Conservation (phyloP, 129 eudicot species). For the Silybum marianum region DNA sequence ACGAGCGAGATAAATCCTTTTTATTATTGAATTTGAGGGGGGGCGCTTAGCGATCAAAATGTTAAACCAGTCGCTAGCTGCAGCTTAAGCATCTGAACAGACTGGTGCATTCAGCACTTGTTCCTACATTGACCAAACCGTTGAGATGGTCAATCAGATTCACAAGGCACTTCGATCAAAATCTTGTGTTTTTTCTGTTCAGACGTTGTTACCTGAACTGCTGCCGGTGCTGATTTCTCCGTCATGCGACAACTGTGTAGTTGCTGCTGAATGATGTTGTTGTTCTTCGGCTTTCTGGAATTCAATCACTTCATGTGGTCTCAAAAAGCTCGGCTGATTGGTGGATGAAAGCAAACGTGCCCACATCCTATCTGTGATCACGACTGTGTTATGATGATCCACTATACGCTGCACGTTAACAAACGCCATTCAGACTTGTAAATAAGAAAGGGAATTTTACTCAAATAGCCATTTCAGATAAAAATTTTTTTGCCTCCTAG, state of each 20-base stretch:
- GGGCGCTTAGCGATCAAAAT: constrained; percentile 23
- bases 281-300: constrained; percentile 40
- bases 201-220: constrained; percentile 31
- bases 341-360: constrained; percentile 72
- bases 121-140: constrained; percentile 43
- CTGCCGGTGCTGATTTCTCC: constrained; percentile 26
- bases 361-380: constrained; percentile 74
- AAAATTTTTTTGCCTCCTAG: no score
- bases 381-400: constrained; percentile 53
- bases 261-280: not conserved
- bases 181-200: constrained; percentile 27
- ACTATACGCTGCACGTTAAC: constrained; percentile 55
- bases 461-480: no score
- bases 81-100: constrained; percentile 43
- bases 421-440: constrained; percentile 16
- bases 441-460: no score
- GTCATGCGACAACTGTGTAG: constrained; percentile 21
- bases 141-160: constrained; percentile 39
- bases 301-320: constrained; percentile 34
- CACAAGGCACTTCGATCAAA: constrained; percentile 42
- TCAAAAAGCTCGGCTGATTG: constrained; percentile 64
- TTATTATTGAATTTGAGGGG: constrained; percentile 23
- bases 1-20: not conserved
- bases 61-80: constrained; percentile 35
- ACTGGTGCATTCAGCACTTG: constrained; percentile 29